phyloP scores from a whole-genome alignment of 2,329 filamentous ascomycete genomes.

The Trichoderma brevicompactum region DNA sequence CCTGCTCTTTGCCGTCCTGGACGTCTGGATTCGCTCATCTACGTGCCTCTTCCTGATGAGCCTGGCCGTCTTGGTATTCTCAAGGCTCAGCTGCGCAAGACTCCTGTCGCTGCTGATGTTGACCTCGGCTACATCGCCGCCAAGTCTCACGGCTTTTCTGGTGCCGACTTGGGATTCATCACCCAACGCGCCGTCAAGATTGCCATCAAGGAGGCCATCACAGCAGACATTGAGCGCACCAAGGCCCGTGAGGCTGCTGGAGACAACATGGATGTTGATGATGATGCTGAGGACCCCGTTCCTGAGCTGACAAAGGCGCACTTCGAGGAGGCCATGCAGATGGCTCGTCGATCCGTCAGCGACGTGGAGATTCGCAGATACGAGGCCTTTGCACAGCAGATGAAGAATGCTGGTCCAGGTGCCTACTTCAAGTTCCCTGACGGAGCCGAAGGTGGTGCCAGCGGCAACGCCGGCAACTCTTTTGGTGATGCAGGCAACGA shows the following conservation, averaged over 20 bases:
- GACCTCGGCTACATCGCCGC: constrained; percentile 89
- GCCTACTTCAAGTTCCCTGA: constrained; percentile 98
- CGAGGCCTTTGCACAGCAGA: constrained; percentile 97
- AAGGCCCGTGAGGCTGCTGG: constrained; percentile 88
- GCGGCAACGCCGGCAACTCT: constrained; percentile 61
- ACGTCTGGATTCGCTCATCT: constrained; percentile 97
- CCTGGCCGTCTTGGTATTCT: constrained; percentile 86
- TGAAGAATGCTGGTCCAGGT: constrained; percentile 96
- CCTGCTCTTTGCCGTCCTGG: constrained; percentile 97
- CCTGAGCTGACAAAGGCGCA: constrained; percentile 94
- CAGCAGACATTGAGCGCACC: constrained; percentile 81
- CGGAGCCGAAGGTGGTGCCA: constrained; percentile 66
- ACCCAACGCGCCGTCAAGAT: constrained; percentile 99
- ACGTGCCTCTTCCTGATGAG: constrained; percentile 95
- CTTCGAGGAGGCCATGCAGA: constrained; percentile 98
- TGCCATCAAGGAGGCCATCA: constrained; percentile 97
- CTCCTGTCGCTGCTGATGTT: constrained; percentile 84
- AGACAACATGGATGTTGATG: constrained; percentile 71
- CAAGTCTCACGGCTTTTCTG: constrained; percentile 98
- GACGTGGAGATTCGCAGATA: constrained; percentile 98
- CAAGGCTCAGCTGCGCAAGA: constrained; percentile 97
- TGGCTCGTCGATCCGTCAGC: constrained; percentile 88
- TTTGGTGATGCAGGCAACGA: constrained; percentile 91
- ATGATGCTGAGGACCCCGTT: constrained; percentile 87
- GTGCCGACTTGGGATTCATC: constrained; percentile 99